Conservation (phyloP, 495 filamentous ascomycete species). For the Pseudoneurospora amorphoporcata region DNA sequence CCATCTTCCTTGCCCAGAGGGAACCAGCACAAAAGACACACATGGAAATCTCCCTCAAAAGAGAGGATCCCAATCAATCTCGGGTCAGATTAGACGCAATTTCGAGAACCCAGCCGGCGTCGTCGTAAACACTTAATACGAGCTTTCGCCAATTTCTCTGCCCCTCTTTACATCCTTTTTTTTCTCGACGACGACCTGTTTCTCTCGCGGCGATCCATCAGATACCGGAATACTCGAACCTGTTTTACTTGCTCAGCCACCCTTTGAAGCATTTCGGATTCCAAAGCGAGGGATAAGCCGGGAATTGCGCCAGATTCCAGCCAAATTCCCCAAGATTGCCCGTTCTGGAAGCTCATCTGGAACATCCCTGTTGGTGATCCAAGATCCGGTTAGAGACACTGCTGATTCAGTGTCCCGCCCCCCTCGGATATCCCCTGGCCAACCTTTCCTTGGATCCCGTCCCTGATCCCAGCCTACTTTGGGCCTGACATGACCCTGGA, state of each 20-base stretch:
- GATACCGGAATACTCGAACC: neutral
- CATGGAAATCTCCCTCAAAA: neutral
- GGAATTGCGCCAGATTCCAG: neutral
- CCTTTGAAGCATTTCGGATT: too few species aligned
- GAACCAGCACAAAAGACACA: neutral
- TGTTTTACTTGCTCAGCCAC: neutral
- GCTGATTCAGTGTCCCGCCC: neutral
- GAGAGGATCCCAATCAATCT: neutral
- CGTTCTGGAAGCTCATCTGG: neutral
- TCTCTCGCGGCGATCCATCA: neutral
- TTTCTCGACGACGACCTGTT: neutral
- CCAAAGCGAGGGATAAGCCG: neutral
- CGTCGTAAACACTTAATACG: neutral
- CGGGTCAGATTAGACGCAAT: neutral
- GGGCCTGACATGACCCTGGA: neutral
- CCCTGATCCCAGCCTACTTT: neutral
- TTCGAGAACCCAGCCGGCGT: neutral
- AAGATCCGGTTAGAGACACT: neutral
- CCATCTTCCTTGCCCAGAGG: neutral
- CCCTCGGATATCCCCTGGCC: neutral
- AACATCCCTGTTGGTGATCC: neutral
- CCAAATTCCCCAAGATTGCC: neutral
- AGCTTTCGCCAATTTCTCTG: neutral
- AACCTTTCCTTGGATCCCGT: neutral
- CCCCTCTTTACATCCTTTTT: neutral